These are phyloP conservation scores for Closterium sp. DNA, from an alignment of 139 green algal species.

Conservation along the genomic window DNA sequence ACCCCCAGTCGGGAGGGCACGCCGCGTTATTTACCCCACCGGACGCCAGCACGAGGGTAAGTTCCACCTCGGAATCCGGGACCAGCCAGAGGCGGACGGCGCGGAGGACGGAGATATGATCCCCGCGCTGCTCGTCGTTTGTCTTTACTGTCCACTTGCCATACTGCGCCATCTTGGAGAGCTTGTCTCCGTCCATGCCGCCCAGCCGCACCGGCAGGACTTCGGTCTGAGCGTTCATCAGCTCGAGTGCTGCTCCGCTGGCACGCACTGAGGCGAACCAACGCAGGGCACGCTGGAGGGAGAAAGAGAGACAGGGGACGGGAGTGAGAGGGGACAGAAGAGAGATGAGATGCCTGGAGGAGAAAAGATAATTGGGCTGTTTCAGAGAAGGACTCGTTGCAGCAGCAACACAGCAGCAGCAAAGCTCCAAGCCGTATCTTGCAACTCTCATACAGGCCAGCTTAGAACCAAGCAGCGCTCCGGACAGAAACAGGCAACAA, in stretches of 20 bases:
- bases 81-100: constrained; percentile 5
- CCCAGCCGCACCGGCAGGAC: constrained; percentile 1
- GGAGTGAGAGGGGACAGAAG: background rate
- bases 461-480: background rate
- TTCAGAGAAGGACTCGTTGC: background rate
- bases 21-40: background rate
- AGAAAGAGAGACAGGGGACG: background rate
- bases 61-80: background rate
- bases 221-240: background rate
- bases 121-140: background rate
- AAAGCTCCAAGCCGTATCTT: background rate
- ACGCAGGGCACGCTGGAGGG: background rate
- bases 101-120: background rate
- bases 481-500: background rate
- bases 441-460: background rate
- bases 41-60: background rate
- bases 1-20: background rate
- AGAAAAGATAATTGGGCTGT: background rate
- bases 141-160: constrained; percentile 11
- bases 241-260: background rate
- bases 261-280: background rate
- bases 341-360: background rate
- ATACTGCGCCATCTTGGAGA: constrained; percentile 1
- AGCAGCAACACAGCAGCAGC: background rate
- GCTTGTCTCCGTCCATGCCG: constrained; percentile 5